Evolutionary conservation across 2,329 filamentous ascomycete species (phyloP).

Genomic region (Madurella mycetomatis): DNA sequence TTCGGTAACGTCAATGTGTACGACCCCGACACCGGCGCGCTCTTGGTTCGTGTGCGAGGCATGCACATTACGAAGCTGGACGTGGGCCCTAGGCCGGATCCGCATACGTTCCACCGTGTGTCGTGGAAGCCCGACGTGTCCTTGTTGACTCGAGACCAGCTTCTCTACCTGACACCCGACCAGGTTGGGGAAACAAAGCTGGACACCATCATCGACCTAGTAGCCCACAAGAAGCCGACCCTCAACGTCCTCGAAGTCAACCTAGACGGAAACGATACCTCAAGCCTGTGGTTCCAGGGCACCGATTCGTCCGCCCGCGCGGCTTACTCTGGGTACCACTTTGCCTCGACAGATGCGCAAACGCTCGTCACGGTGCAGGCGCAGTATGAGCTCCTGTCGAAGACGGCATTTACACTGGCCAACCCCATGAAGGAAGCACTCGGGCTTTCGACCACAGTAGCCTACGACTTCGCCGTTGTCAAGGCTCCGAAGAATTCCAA

Average conservation of each 20-base stretch:
- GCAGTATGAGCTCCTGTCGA: neutral
- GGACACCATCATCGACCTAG: slow-evolving; percentile 29
- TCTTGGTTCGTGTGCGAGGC: no score
- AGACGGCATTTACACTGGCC: slow-evolving; percentile 9
- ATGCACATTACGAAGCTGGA: slow-evolving; percentile 26
- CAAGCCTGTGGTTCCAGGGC: slow-evolving; percentile 27
- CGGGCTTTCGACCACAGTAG: neutral
- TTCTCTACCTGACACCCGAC: neutral
- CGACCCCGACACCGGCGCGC: slow-evolving; percentile 18
- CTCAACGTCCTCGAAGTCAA: slow-evolving; percentile 33
- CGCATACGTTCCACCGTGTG: slow-evolving; percentile 22
- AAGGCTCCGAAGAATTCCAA: neutral
- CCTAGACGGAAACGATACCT: slow-evolving; percentile 21
- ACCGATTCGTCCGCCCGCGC: slow-evolving; percentile 5
- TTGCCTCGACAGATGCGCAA: slow-evolving; percentile 8
- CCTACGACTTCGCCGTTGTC: slow-evolving; percentile 10
- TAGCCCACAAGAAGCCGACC: slow-evolving; percentile 34
- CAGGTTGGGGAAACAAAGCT: neutral
- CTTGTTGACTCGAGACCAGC: slow-evolving; percentile 14
- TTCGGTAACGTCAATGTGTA: slow-evolving; percentile 21
- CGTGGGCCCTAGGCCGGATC: slow-evolving; percentile 18
- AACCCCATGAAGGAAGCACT: neutral
- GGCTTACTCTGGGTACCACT: slow-evolving; percentile 17
- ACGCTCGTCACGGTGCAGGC: slow-evolving; percentile 7
- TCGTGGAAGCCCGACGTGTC: slow-evolving; percentile 26